Base-by-base conservation (phyloP, 2,329 filamentous ascomycete genomes). In the Alternaria ethzedia region DNA sequence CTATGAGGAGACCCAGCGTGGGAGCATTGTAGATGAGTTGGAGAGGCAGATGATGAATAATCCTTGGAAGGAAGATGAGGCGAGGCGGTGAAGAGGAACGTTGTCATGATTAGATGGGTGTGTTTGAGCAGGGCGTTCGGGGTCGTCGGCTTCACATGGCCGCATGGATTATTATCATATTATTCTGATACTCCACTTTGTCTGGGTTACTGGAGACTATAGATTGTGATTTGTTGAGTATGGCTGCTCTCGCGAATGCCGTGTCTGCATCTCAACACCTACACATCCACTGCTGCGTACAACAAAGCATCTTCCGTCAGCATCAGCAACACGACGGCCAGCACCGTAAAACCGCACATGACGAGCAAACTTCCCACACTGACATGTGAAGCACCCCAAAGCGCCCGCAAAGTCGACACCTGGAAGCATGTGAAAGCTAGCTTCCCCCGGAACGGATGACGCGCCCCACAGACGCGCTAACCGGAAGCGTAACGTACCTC, bases 1-100 rank as follows among this genome's bases (percentile, higher is more conserved):
- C 36, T 98, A 98, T 76, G 94, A 97, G 74, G 93, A 97, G 79
- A 92, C 92, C 26, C 95, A 97, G 80, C 89, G 93, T 76, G 88
- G 92, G 70, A 91, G 91, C 64, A 85, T 94, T 68, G 90, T 90
- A 49, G 87, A 91, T 65, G 92, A 92, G 70, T 84, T 92, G 46
- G 91, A 95, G 75, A 74, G 82, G 66, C 75, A 80, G 64, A 67
- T 81, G 61, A 75, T 79, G 63, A 51, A 63, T 15, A 67, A 69
- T 17, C 59, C 65, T 15, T 64, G 64, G 69, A 67, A 55, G 41
- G 67, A 62, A 43, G 65, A 62, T 51, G 56, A 63, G 46, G 36
- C 54, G 26, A 63, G 60, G 49, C 58, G 65, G 70, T 61, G 66
- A 71, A 50, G 36, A 55, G 30, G 52, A 60, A 25, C 25, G n/a